These are phyloP conservation scores for Lasiosphaeria ovina DNA, from an alignment of 495 filamentous ascomycete species.

Conservation along the genomic window DNA sequence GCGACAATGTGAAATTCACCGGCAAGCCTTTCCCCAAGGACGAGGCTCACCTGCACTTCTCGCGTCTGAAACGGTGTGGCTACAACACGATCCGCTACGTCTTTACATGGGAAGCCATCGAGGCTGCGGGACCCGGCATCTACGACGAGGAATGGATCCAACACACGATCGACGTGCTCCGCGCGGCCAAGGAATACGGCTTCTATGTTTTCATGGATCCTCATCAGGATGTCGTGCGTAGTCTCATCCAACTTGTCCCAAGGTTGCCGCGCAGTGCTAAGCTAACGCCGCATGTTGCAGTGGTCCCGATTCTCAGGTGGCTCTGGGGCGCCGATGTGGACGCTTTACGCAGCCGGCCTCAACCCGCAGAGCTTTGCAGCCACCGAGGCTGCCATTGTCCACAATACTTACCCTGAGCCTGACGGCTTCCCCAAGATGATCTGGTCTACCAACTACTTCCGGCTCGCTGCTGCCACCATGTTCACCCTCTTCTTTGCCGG, in stretches of 20 bases:
- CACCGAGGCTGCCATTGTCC: constrained; percentile 90
- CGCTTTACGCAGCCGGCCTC: constrained; percentile 86
- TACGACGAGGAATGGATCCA: constrained; percentile 95
- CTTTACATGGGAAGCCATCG: constrained; percentile 99
- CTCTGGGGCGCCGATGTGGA: constrained; percentile 97
- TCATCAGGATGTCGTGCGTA: constrained; percentile 87
- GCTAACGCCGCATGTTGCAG: constrained; percentile 34
- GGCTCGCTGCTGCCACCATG: constrained; percentile 83
- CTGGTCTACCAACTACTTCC: constrained; percentile 95
- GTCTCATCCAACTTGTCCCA: background rate
- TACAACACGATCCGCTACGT: constrained; percentile 96
- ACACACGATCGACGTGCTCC: constrained; percentile 80
- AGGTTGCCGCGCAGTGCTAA: background rate
- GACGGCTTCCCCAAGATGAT: constrained; percentile 95
- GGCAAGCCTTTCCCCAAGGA: constrained; percentile 77
- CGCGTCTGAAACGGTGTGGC: constrained; percentile 79
- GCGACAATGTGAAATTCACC: constrained; percentile 87
- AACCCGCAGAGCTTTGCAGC: constrained; percentile 79
- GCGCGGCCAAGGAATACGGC: constrained; percentile 81
- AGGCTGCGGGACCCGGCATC: constrained; percentile 84
- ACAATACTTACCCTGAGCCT: constrained; percentile 89
- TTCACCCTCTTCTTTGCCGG: constrained; percentile 95
- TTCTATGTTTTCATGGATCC: constrained; percentile 98
- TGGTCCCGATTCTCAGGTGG: constrained; percentile 95
- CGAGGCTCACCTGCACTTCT: constrained; percentile 84